These are phyloP conservation scores for Euphorbia celastroides DNA, from an alignment of 441 rosid genomes.

Conservation along the genomic window DNA sequence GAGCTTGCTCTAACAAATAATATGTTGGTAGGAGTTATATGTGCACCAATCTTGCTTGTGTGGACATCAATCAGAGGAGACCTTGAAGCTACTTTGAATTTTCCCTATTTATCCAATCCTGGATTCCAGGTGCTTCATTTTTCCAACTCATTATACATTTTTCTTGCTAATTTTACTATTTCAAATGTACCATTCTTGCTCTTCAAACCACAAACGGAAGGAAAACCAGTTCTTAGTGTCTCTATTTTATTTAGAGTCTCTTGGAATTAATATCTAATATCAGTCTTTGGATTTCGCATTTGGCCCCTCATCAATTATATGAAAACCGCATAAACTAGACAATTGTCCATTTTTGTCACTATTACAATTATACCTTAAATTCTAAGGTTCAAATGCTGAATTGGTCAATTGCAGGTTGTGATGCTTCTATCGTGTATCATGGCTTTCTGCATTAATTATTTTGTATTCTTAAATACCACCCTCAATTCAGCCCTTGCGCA, in stretches of 20 bases:
- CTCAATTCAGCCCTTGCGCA: conserved; percentile 43
- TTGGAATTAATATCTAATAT: background rate
- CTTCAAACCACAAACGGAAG: background rate
- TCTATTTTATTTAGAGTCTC: background rate
- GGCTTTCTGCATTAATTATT: conserved; percentile 89
- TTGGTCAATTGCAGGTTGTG: conserved; percentile 42
- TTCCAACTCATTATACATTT: too few relatives aligned
- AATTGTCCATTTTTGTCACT: background rate
- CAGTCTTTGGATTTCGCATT: too few relatives aligned
- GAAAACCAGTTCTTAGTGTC: background rate
- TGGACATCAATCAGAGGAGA: conserved; percentile 82
- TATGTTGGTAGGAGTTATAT: conserved; percentile 48
- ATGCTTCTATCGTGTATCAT: conserved; percentile 63
- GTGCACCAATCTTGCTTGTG: conserved; percentile 72
- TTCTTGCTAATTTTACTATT: background rate
- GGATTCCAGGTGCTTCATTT: conserved; percentile 67
- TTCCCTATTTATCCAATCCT: conserved; percentile 52
- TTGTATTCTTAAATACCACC: conserved; percentile 81
- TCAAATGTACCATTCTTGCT: background rate
- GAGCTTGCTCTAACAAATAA: conserved; percentile 4
- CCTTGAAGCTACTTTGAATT: conserved; percentile 44
- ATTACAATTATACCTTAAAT: background rate
- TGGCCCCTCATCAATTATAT: too few relatives aligned
- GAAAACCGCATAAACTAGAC: background rate
- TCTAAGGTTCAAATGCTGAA: background rate